phyloP scores from a whole-genome alignment of 2,329 filamentous ascomycete genomes.

The Ophiostoma sp. region DNA sequence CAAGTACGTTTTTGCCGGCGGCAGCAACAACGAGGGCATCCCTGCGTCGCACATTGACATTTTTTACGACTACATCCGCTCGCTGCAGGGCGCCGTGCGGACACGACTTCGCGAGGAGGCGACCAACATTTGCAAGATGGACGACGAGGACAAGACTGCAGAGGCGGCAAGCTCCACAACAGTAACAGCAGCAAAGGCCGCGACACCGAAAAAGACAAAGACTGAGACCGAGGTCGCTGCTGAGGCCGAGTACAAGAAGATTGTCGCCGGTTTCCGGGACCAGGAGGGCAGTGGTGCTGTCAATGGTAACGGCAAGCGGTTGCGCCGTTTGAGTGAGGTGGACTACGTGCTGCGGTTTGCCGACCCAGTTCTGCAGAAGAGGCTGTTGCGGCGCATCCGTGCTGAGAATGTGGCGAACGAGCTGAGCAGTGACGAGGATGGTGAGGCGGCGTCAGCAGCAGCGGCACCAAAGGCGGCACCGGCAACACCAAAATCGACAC shows the following conservation, averaged over 20 bases:
- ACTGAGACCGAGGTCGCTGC: not conserved
- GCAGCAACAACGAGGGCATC: slow-evolving; percentile 51
- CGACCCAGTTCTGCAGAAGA: slow-evolving; percentile 54
- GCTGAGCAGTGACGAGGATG: slow-evolving; percentile 51
- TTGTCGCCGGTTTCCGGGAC: slow-evolving; percentile 52
- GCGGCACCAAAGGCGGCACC: slow-evolving; percentile 33
- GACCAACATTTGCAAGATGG: slow-evolving; percentile 59
- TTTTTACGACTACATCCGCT: slow-evolving; percentile 75
- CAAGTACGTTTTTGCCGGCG: slow-evolving; percentile 75
- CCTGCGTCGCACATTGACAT: slow-evolving; percentile 67
- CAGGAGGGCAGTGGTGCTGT: slow-evolving; percentile 31
- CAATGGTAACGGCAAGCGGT: slow-evolving; percentile 49
- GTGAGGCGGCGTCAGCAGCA: slow-evolving; percentile 28
- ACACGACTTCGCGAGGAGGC: slow-evolving; percentile 66
- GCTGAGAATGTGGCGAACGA: slow-evolving; percentile 59
- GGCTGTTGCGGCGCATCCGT: slow-evolving; percentile 63
- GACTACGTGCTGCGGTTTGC: slow-evolving; percentile 49
- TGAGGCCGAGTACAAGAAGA: slow-evolving; percentile 51
- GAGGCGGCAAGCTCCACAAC: not conserved
- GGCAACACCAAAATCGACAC: slow-evolving; percentile 26
- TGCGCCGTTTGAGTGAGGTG: slow-evolving; percentile 45
- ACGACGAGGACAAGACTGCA: slow-evolving; percentile 44
- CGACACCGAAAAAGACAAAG: not conserved
- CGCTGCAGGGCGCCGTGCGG: slow-evolving; percentile 73
- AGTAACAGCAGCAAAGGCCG: not conserved